Evolutionary conservation across 768 basidiomycete species (phyloP).

Genomic region (Amanita fuliginea): DNA sequence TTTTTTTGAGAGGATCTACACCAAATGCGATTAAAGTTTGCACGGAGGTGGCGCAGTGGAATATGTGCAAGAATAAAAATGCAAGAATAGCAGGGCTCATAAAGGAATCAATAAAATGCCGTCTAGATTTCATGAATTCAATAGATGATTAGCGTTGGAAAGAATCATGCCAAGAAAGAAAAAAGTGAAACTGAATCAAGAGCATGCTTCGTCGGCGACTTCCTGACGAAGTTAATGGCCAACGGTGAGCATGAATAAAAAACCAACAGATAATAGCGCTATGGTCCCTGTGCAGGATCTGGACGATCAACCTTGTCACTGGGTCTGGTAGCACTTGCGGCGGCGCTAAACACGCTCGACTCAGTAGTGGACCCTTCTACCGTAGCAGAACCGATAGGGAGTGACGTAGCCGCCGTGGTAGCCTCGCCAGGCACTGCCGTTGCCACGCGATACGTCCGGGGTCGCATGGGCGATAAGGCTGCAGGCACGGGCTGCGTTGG

Average conservation of each 20-base stretch:
- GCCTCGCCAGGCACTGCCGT: conserved; percentile 8
- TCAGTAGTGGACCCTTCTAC: conserved; percentile 45
- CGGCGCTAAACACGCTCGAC: conserved; percentile 25
- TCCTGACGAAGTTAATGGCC: not conserved
- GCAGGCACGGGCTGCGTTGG: conserved; percentile 12
- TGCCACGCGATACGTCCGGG: conserved; percentile 10
- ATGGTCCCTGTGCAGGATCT: not conserved
- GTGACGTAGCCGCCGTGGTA: no score
- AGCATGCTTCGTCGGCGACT: not conserved
- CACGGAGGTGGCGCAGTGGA: conserved; percentile 1
- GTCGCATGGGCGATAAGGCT: conserved; percentile 8
- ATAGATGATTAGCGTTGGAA: not conserved
- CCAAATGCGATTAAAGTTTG: not conserved
- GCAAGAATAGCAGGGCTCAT: not conserved
- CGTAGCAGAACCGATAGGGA: no score
- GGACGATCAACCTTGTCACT: not conserved
- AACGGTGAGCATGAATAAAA: not conserved
- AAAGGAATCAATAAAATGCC: not conserved
- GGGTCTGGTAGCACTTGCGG: not conserved
- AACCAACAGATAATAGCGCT: not conserved
- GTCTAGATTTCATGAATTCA: not conserved
- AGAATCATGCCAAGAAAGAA: not conserved
- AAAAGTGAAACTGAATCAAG: not conserved
- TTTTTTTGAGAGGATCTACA: not conserved
- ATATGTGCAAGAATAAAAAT: conserved; percentile 4